Base-by-base conservation (phyloP, 2,329 filamentous ascomycete genomes). In the Neopestalotiopsis rosae region DNA sequence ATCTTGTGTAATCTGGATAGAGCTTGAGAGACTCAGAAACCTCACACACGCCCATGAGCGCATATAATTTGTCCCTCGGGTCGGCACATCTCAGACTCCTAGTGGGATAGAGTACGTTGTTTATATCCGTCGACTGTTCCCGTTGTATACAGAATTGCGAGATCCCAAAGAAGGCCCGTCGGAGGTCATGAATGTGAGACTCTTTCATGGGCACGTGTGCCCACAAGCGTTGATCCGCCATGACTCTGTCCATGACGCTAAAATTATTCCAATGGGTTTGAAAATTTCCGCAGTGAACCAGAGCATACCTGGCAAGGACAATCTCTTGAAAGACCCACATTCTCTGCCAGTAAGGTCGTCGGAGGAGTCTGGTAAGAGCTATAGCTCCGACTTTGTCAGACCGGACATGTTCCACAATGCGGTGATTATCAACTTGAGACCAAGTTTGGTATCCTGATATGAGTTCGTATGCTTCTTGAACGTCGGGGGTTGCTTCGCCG, bases 321-420 rank as follows among this genome's bases (percentile, higher is more conserved):
- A 66, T 66, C 20, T 66, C 65, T 12, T 66, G 65, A 6, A 66
- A 59, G 14, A 66, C 34, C 65, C 65, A 66, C 65, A 66, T 66
- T 3, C 65, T 32, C 32, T 58, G 52, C 65, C 65, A 66, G 30
- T 58, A 66, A 6, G 65, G 52, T 20, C 65, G 52, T 28, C 30
- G 10, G 13, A 66, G 65, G 14, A 66, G 52, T 5, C 38, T 66
- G 13, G 34, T 66, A 14, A 59, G 32, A 13, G 49, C 49, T 1
- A 20, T 17, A 17, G 42, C 38, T 17, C 65, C 49, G 12, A 10
- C 30, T 20, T 20, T 30, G 5, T 66, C 49, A 3, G 42, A 49
- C 42, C 42, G 14, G 4, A 49, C 12, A 14, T 12, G 40, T 9
- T 42, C 40, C 40, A 42, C 40, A 9, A 42, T 42, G 5, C 40